These are phyloP conservation scores for Starmerella powellii DNA, from an alignment of 805 yeast genomes.

Conservation along the genomic window DNA sequence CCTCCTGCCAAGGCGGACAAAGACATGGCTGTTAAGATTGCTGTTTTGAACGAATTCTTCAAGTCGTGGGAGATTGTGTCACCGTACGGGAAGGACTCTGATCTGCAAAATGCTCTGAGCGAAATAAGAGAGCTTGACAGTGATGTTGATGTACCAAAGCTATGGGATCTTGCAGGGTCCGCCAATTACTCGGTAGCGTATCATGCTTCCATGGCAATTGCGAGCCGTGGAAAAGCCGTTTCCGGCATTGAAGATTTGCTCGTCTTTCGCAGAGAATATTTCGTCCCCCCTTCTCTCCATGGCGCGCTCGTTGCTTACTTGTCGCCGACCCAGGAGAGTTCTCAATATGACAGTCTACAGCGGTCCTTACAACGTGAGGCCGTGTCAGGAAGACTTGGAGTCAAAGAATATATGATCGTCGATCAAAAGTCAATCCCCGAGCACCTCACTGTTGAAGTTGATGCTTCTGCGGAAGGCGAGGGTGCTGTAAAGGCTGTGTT, in stretches of 20 bases:
- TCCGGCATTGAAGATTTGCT: neutral
- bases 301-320: slow-evolving; percentile 20
- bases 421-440: slow-evolving; percentile 9
- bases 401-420: slow-evolving; percentile 10
- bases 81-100: neutral
- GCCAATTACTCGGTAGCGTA: slow-evolving; percentile 6
- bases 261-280: neutral
- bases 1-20: no score
- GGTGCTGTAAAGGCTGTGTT: neutral
- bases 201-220: slow-evolving; percentile 16
- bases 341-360: slow-evolving; percentile 18
- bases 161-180: slow-evolving; percentile 5
- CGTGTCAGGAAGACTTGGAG: neutral
- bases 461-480: neutral
- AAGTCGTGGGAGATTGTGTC: slow-evolving; percentile 6
- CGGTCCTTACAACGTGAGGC: slow-evolving; percentile 11
- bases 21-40: neutral
- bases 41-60: slow-evolving; percentile 1
- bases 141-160: neutral
- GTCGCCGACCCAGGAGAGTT: slow-evolving; percentile 1
- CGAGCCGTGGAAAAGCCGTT: neutral
- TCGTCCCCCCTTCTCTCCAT: slow-evolving; percentile 1
- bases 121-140: no score
- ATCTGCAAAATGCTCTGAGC: no score
- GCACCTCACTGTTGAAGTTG: neutral